These are phyloP conservation scores for Anisodus tanguticus DNA, from an alignment of 257 asterid genomes.

Conservation along the genomic window DNA sequence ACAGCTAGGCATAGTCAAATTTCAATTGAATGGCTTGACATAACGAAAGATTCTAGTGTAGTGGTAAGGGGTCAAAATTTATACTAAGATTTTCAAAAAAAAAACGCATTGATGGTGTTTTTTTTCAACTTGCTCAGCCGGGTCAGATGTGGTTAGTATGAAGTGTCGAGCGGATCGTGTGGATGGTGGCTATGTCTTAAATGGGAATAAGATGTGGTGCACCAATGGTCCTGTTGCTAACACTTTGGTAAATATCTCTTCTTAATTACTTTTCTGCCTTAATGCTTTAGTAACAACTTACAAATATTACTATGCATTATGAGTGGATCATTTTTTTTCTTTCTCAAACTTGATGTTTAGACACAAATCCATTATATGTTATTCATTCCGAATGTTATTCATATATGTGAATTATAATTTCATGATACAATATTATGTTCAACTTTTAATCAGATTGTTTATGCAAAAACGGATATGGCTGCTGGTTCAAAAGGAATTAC, in stretches of 20 bases:
- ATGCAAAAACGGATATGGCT: slow-evolving; percentile 85
- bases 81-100: too few species aligned
- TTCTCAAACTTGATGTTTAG: not conserved
- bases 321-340: not conserved
- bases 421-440: not conserved
- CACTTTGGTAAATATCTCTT: slow-evolving; percentile 64
- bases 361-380: not conserved
- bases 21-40: too few species aligned
- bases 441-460: slow-evolving; percentile 72
- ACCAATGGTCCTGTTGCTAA: slow-evolving; percentile 93
- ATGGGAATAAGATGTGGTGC: slow-evolving; percentile 99
- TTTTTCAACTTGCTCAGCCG: slow-evolving; percentile 53
- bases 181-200: slow-evolving; percentile 84
- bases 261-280: not conserved
- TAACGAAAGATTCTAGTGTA: too few species aligned
- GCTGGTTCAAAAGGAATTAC: slow-evolving; percentile 95
- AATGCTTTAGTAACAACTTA: not conserved
- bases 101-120: too few species aligned
- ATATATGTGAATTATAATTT: not conserved
- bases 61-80: too few species aligned
- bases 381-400: not conserved
- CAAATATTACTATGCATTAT: not conserved
- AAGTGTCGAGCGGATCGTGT: slow-evolving; percentile 91
- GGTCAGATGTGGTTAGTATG: slow-evolving; percentile 98
- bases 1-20: too few species aligned